Conservation (phyloP, 176 grass and related monocot species). For the Echinochloa phyllopogon region DNA sequence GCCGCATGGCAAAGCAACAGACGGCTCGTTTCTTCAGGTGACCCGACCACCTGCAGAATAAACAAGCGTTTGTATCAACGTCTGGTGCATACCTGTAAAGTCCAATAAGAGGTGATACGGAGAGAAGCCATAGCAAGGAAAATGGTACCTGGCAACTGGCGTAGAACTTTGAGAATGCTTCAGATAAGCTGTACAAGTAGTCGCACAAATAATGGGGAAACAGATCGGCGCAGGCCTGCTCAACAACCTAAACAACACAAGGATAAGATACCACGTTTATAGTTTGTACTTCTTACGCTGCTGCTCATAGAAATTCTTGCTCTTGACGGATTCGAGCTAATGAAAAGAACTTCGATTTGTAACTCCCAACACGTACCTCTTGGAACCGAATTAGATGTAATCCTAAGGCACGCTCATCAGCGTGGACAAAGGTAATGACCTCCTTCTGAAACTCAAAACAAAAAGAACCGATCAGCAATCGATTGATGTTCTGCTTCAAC, state of each 20-base stretch:
- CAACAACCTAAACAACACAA: slow-evolving; percentile 54
- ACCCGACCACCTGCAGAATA: slow-evolving; percentile 52
- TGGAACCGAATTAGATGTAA: slow-evolving; percentile 66
- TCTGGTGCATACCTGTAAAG: not conserved
- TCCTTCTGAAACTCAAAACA: slow-evolving; percentile 37
- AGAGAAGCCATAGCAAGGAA: not conserved
- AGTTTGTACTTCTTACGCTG: not conserved
- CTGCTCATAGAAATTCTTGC: not conserved
- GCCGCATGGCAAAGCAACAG: slow-evolving; percentile 66
- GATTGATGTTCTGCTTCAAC: not conserved
- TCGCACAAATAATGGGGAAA: slow-evolving; percentile 68
- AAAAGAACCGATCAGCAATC: not conserved
- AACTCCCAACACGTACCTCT: slow-evolving; percentile 37
- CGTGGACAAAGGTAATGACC: slow-evolving; percentile 48
- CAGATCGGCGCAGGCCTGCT: slow-evolving; percentile 52
- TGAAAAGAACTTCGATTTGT: not conserved
- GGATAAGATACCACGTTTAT: not conserved
- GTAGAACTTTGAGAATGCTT: slow-evolving; percentile 65
- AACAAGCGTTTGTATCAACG: not conserved
- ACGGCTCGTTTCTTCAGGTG: slow-evolving; percentile 51
- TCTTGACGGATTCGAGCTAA: no score
- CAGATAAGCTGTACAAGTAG: slow-evolving; percentile 67
- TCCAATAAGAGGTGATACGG: not conserved
- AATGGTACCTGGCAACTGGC: slow-evolving; percentile 44
- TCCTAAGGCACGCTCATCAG: slow-evolving; percentile 60